phyloP scores from a whole-genome alignment of 148 eudicot genomes.

The Fagopyrum tataricum region DNA sequence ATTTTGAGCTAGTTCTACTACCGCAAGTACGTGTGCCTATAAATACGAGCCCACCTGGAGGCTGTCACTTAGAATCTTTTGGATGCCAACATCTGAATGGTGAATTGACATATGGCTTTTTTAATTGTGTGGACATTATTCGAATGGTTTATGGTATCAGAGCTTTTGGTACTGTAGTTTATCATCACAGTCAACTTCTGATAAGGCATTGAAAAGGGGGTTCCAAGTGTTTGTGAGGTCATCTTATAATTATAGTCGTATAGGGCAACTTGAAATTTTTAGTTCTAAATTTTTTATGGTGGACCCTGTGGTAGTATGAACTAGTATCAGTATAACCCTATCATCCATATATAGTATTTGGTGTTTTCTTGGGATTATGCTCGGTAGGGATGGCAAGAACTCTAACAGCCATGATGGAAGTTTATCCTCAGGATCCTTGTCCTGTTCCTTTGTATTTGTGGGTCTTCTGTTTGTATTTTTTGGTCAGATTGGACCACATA shows the following conservation, averaged over 20 bases:
- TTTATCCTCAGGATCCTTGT: not conserved
- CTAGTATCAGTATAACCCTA: not conserved
- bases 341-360: not conserved
- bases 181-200: constrained; percentile 9
- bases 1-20: not conserved
- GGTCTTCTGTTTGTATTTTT: not conserved
- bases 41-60: not conserved
- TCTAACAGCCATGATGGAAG: not conserved
- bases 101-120: constrained; percentile 5
- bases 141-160: not conserved
- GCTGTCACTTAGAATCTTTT: not conserved
- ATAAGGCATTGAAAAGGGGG: not conserved
- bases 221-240: not conserved
- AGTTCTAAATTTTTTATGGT: not conserved
- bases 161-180: not conserved
- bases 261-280: not conserved
- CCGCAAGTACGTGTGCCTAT: not conserved
- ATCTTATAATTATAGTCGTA: not conserved
- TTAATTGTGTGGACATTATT: not conserved
- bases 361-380: not conserved
- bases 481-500: not conserved
- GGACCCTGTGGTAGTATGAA: no score
- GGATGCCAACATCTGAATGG: not conserved
- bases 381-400: not conserved
- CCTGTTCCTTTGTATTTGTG: not conserved